Evolutionary conservation across 306 rosid species (phyloP).

Genomic region (Dryas drummondii): DNA sequence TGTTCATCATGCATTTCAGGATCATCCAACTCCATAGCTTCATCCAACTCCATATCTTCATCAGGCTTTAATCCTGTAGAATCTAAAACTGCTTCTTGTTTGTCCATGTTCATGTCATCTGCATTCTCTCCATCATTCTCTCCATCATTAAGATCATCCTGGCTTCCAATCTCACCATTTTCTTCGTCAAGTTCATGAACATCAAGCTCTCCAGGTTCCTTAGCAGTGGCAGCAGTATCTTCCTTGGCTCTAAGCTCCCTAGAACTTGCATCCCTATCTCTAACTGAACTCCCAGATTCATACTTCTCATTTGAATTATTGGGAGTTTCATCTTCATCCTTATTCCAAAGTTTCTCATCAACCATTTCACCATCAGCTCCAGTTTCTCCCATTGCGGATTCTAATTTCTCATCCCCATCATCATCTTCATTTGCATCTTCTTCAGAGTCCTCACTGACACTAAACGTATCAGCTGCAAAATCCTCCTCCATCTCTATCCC

Average conservation of each 20-base stretch:
- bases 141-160: conserved; percentile 41
- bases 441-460: conserved; percentile 78
- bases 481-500: conserved; percentile 93
- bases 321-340: conserved; percentile 68
- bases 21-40: conserved; percentile 59
- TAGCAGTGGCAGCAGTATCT: conserved; percentile 40
- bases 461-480: conserved; percentile 61
- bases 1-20: conserved; percentile 42
- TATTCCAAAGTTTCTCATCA: conserved; percentile 69
- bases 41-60: conserved; percentile 29
- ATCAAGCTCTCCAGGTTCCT: conserved; percentile 52
- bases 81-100: conserved; percentile 57
- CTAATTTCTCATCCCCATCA: conserved; percentile 59
- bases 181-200: conserved; percentile 44
- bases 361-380: conserved; percentile 62
- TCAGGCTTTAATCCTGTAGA: conserved; percentile 56
- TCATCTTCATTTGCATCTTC: conserved; percentile 59
- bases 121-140: conserved; percentile 53
- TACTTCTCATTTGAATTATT: conserved; percentile 48
- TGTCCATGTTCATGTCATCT: conserved; percentile 54
- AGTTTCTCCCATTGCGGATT: conserved; percentile 70
- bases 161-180: conserved; percentile 41
- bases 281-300: conserved; percentile 72
- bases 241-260: conserved; percentile 82
- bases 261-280: conserved; percentile 52